Conservation (phyloP, 768 basidiomycete species). For the Suillus lakei region DNA sequence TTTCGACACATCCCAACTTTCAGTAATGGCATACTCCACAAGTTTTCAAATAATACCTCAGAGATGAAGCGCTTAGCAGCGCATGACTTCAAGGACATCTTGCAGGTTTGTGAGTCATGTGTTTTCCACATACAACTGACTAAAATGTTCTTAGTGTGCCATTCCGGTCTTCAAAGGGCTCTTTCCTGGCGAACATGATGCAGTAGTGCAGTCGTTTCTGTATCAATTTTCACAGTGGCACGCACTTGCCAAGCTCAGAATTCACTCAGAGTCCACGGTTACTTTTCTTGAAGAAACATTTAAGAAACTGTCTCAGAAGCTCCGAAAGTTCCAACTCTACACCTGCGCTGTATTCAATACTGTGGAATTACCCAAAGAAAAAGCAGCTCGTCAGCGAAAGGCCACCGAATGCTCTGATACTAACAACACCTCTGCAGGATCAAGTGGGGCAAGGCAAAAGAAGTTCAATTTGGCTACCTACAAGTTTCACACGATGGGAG, state of each 20-base stretch:
- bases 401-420: not conserved
- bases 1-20: too few relatives aligned
- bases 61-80: conserved; percentile 40
- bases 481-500: not conserved
- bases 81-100: not conserved
- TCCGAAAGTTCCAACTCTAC: not conserved
- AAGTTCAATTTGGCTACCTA: not conserved
- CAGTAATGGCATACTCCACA: conserved; percentile 36
- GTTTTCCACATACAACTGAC: too few relatives aligned
- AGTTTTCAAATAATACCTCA: conserved; percentile 39
- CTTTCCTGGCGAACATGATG: conserved; percentile 27
- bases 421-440: too few relatives aligned
- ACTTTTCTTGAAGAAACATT: not conserved
- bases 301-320: not conserved
- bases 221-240: conserved; percentile 8
- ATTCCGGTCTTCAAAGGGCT: conserved; percentile 44
- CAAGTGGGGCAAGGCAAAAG: not conserved
- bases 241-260: conserved; percentile 7
- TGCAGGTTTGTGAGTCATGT: conserved; percentile 2
- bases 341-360: not conserved
- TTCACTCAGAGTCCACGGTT: conserved; percentile 6
- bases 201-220: conserved; percentile 23
- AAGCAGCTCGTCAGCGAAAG: not conserved
- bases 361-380: not conserved
- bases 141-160: conserved; percentile 32